phyloP scores from a whole-genome alignment of 495 filamentous ascomycete species.

The Pyrenula massariospora region DNA sequence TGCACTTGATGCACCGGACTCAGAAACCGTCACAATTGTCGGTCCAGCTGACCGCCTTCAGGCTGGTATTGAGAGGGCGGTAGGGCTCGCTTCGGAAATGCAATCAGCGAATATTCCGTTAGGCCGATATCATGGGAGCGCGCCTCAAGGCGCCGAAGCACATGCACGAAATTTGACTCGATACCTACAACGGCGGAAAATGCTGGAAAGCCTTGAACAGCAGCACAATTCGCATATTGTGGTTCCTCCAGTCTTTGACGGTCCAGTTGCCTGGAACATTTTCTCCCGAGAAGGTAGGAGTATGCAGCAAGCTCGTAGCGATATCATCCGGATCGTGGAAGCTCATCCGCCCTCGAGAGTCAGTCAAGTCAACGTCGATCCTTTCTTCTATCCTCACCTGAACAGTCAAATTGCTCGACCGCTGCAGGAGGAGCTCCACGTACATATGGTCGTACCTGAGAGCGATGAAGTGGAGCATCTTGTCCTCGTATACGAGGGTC shows the following conservation, averaged over 20 bases:
- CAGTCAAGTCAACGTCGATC: constrained; percentile 58
- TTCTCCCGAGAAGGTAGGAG: constrained; percentile 79
- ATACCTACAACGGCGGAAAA: constrained; percentile 66
- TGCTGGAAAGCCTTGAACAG: constrained; percentile 67
- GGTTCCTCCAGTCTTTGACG: constrained; percentile 51
- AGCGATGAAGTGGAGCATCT: constrained; percentile 51
- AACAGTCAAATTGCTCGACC: constrained; percentile 48
- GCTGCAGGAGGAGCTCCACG: constrained; percentile 62
- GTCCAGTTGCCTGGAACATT: constrained; percentile 66
- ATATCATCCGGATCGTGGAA: constrained; percentile 69
- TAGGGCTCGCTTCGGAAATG: constrained; percentile 74
- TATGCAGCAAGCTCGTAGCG: constrained; percentile 63
- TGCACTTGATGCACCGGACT: constrained; percentile 51
- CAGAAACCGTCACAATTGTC: constrained; percentile 69
- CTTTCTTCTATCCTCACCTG: constrained; percentile 76
- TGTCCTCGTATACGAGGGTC: constrained; percentile 75
- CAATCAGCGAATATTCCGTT: constrained; percentile 68
- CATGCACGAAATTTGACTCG: constrained; percentile 77
- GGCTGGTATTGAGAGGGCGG: constrained; percentile 61
- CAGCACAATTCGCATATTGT: constrained; percentile 71
- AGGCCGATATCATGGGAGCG: constrained; percentile 59
- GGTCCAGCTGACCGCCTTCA: constrained; percentile 65
- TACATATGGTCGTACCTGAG: constrained; percentile 67
- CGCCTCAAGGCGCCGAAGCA: constrained; percentile 54
- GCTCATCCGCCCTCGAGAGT: constrained; percentile 71